Base-by-base conservation (phyloP, 2,329 filamentous ascomycete genomes). In the Calonectria honghensis region DNA sequence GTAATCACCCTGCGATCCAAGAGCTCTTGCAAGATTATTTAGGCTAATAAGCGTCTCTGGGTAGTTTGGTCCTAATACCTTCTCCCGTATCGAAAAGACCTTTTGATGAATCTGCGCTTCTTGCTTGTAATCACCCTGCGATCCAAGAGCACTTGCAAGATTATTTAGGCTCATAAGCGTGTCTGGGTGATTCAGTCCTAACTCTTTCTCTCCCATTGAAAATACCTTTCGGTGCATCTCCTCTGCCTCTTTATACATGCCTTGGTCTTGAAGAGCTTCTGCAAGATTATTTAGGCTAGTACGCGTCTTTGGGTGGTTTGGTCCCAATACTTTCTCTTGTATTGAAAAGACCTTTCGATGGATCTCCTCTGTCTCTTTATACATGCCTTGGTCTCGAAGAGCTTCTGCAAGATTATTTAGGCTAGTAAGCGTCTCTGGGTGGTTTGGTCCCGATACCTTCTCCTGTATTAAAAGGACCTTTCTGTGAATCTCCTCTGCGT, bases 201-300 rank as follows among this genome's bases (percentile, higher is more conserved):
- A 24, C 13, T 14, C 27, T 13, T 11, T 51, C 27, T 51, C 50
- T 5, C 11, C 11, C 16, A 27, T 24, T 16, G 2, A 5, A 6
- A 29, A 5, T 14, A 51, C 50, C 29, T 29, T 13, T 29, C n/a
- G 24, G 3, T 29, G 24, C 10, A 51, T 39, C 50, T 54, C 14
- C 63, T 79, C 76, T 39, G 78, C 79, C 65, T 80, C 76, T 29
- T 73, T 11, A 29, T 79, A 76, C 41, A 75, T 70, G 4, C 75
- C 72, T 16, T 54, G 64, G 2, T 13, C 3, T 14, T 9, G 0
- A 31, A 67, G 48, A 18, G 24, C 1, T 24, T n/a, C n/a, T n/a
- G n/a, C 63, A 66, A 66, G 29, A n/a, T 51, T 51, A 24, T 4
- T 5, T 2, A 66, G 27, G 5, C 41, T 51, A 2, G 4, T 3